A percentile compares a stretch with the other conserved stretches of the same genome.
Evolutionary conservation across 23 red algal genomes (phyloP).

Genomic region (Gracilaria vermiculophylla): DNA sequence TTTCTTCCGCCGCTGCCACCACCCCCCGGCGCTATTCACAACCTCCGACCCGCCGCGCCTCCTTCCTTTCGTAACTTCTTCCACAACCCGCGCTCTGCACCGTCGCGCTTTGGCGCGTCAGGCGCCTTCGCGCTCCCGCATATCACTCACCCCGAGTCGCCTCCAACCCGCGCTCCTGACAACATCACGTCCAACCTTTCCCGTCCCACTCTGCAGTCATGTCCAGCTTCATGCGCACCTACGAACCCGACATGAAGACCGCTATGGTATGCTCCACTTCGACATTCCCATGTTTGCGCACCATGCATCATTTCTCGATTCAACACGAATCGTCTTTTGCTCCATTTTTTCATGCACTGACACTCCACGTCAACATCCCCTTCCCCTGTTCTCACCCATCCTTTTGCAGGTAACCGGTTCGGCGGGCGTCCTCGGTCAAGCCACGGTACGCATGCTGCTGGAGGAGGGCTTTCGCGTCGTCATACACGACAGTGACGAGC

Average conservation of each 20-base stretch:
- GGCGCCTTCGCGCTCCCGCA: constrained; percentile 38
- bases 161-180: background rate
- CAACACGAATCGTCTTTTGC: background rate
- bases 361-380: background rate
- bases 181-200: background rate
- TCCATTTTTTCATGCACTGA: background rate
- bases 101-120: constrained; percentile 46
- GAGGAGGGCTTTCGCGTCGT: constrained; percentile 93
- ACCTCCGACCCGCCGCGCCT: background rate
- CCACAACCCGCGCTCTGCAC: background rate
- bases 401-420: constrained; percentile 85
- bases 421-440: constrained; percentile 90
- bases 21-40: too few species aligned
- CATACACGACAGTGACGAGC: constrained; percentile 86
- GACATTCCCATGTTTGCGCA: background rate
- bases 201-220: background rate
- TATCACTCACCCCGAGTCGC: background rate
- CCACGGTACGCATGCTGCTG: constrained; percentile 88
- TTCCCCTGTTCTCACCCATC: background rate
- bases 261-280: constrained; percentile 77
- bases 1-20: too few species aligned
- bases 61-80: background rate
- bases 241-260: constrained; percentile 85
- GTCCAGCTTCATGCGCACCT: constrained; percentile 52
- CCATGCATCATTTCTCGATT: background rate